phyloP scores from a whole-genome alignment of 1,284 basidiomycete species.

The Ceratobasidium sp. region DNA sequence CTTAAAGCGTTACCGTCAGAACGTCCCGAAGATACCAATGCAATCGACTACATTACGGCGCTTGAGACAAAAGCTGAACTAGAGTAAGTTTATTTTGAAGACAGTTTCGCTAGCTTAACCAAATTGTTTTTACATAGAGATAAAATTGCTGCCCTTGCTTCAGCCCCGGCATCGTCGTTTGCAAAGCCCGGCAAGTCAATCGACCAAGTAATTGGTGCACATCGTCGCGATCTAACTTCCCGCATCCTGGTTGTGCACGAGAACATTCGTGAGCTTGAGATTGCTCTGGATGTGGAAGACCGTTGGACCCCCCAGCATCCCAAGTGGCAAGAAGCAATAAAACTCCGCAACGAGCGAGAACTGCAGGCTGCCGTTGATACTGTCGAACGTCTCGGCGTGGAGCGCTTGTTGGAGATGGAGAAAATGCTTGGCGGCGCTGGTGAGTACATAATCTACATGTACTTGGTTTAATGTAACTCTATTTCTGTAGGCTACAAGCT shows the following conservation, averaged over 20 bases:
- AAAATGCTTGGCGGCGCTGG: neutral
- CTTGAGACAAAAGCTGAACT: neutral
- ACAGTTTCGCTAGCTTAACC: neutral
- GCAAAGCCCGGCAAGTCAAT: neutral
- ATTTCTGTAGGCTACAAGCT: conserved; percentile 53
- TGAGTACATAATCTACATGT: neutral
- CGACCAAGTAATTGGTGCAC: neutral
- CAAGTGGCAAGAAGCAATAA: neutral
- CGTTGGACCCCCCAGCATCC: neutral
- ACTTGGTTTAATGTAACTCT: neutral
- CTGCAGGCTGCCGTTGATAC: conserved; percentile 1
- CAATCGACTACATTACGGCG: conserved; percentile 38
- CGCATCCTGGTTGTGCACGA: neutral
- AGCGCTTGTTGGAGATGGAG: neutral
- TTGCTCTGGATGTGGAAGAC: neutral
- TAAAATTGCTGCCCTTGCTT: neutral
- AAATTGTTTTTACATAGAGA: neutral
- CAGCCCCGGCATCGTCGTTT: conserved; percentile 1
- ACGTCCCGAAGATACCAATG: neutral
- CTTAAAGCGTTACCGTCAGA: conserved; percentile 3
- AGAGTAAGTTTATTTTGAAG: conserved; percentile 3
- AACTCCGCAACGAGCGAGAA: neutral
- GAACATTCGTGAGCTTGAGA: neutral
- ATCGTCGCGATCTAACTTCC: conserved; percentile 5
- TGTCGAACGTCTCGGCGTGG: neutral